These are phyloP conservation scores for Lactarius vividus DNA, from an alignment of 768 basidiomycete species.

Conservation along the genomic window DNA sequence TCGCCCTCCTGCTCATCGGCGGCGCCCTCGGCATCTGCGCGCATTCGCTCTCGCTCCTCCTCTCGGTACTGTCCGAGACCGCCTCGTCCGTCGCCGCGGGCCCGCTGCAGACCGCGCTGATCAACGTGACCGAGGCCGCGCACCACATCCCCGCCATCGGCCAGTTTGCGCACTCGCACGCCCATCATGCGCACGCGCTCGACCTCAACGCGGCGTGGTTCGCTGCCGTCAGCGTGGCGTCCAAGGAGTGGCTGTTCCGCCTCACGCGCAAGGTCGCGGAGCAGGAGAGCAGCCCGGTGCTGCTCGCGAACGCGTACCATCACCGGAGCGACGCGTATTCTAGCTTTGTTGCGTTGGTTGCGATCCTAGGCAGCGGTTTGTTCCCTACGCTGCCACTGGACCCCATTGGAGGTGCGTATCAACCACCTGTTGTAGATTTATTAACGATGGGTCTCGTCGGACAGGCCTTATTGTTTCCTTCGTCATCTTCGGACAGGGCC, in stretches of 20 bases:
- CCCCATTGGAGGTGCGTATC: conserved; percentile 78
- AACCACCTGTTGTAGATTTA: no score
- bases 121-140: conserved; percentile 52
- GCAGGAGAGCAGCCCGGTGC: conserved; percentile 85
- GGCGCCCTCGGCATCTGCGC: conserved; percentile 84
- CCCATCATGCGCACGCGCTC: conserved; percentile 55
- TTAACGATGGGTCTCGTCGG: neutral
- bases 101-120: conserved; percentile 58
- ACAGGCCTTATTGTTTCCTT: conserved; percentile 84
- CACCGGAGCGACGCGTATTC: conserved; percentile 98
- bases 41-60: conserved; percentile 84
- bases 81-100: conserved; percentile 65
- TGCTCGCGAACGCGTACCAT: conserved; percentile 95
- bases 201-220: conserved; percentile 99
- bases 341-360: conserved; percentile 84
- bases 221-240: conserved; percentile 71
- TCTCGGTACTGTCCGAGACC: conserved; percentile 67
- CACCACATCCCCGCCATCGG: conserved; percentile 48
- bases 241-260: conserved; percentile 93
- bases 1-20: conserved; percentile 82
- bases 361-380: conserved; percentile 87
- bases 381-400: conserved; percentile 88
- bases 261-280: conserved; percentile 87
- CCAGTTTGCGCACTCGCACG: conserved; percentile 46
- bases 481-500: conserved; percentile 80